Conservation (phyloP, 2,329 filamentous ascomycete genomes). For the Penicillium crustosum region DNA sequence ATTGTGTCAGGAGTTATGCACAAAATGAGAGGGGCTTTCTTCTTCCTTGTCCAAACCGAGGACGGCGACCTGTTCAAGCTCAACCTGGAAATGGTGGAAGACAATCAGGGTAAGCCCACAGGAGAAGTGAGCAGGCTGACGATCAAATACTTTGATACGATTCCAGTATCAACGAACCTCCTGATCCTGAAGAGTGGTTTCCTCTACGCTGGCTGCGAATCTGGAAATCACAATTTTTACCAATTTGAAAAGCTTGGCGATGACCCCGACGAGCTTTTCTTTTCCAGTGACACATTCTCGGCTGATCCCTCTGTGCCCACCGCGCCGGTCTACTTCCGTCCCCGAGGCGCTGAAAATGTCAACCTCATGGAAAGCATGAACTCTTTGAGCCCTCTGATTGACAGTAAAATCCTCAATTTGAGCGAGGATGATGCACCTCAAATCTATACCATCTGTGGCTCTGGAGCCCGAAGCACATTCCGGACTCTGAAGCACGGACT, state of each 20-base stretch:
- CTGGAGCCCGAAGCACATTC: conserved; percentile 84
- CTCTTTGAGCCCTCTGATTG: conserved; percentile 86
- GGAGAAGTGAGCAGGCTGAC: conserved; percentile 80
- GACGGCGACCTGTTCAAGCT: conserved; percentile 99
- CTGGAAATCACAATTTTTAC: conserved; percentile 91
- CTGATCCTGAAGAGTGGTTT: conserved; percentile 96
- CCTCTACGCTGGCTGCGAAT: conserved; percentile 87
- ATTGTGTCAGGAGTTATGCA: conserved; percentile 96
- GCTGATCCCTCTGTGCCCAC: conserved; percentile 71
- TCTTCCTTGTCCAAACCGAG: conserved; percentile 92
- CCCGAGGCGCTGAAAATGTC: conserved; percentile 76
- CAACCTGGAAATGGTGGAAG: conserved; percentile 85
- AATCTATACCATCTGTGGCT: conserved; percentile 89
- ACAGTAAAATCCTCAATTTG: conserved; percentile 87
- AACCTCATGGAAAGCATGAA: conserved; percentile 81
- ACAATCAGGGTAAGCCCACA: conserved; percentile 71
- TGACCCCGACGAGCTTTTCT: conserved; percentile 86
- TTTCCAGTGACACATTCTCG: conserved; percentile 77
- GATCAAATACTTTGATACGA: conserved; percentile 97
- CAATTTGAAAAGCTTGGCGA: conserved; percentile 97
- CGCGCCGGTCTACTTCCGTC: conserved; percentile 79
- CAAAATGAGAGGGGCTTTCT: conserved; percentile 94
- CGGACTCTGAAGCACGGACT: conserved; percentile 89
- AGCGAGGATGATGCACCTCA: conserved; percentile 92
- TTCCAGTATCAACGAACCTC: conserved; percentile 81